These are phyloP conservation scores for Monosporascus cannonballus DNA, from an alignment of 2,329 filamentous ascomycete species.

Conservation along the genomic window DNA sequence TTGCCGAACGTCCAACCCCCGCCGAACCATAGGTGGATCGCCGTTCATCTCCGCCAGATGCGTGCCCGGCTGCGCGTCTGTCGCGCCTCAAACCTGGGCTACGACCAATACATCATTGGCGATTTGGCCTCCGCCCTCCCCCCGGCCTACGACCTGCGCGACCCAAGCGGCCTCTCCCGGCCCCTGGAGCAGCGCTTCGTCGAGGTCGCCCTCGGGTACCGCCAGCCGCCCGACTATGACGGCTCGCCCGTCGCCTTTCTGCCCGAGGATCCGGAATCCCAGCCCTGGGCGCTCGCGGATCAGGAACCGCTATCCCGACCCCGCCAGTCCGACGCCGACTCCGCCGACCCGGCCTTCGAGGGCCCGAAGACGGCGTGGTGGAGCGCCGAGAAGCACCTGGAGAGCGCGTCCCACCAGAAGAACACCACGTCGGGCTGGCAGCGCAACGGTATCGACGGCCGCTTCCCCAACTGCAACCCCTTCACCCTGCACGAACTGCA, in stretches of 20 bases:
- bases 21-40: slow-evolving; percentile 34
- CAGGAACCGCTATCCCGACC: slow-evolving; percentile 12
- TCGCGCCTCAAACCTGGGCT: slow-evolving; percentile 38
- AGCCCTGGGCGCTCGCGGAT: slow-evolving; percentile 13
- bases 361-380: neutral
- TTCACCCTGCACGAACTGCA: slow-evolving; percentile 38
- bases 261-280: slow-evolving; percentile 14
- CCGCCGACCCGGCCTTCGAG: no score
- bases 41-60: slow-evolving; percentile 32
- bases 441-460: slow-evolving; percentile 34
- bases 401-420: slow-evolving; percentile 11
- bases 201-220: slow-evolving; percentile 35
- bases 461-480: slow-evolving; percentile 38
- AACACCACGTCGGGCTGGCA: slow-evolving; percentile 37
- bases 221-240: slow-evolving; percentile 28
- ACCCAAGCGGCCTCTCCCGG: slow-evolving; percentile 35
- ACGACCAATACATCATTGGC: slow-evolving; percentile 33
- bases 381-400: neutral
- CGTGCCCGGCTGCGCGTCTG: slow-evolving; percentile 32
- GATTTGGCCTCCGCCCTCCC: slow-evolving; percentile 18
- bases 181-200: slow-evolving; percentile 40
- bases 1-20: slow-evolving; percentile 34
- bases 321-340: slow-evolving; percentile 24
- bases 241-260: slow-evolving; percentile 30
- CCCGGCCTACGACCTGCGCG: slow-evolving; percentile 32